A percentile compares a stretch with the other conserved stretches of the same genome.
Conservation (phyloP, 768 basidiomycete species). For the Fomitopsis serialis region DNA sequence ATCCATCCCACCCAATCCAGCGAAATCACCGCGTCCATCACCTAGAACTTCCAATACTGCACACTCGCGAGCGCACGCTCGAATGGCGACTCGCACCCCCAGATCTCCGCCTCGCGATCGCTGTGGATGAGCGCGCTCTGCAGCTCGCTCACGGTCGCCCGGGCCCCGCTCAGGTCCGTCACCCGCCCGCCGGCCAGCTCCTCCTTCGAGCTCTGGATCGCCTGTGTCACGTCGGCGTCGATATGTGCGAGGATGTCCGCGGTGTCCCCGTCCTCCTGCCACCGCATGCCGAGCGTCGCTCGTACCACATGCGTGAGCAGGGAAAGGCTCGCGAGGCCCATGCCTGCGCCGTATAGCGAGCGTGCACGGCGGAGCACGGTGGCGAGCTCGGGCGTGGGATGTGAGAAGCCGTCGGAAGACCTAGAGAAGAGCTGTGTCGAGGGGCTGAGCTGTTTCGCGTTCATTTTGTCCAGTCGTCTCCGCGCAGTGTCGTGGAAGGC, state of each 20-base stretch:
- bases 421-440: slow-evolving; percentile 41
- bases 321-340: slow-evolving; percentile 61
- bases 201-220: slow-evolving; percentile 77
- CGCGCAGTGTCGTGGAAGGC: slow-evolving; percentile 63
- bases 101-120: slow-evolving; percentile 44
- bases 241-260: slow-evolving; percentile 53
- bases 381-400: slow-evolving; percentile 47
- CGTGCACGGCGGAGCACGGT: slow-evolving; percentile 53
- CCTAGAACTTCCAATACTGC: slow-evolving; percentile 51
- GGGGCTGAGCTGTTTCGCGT: slow-evolving; percentile 27
- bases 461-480: slow-evolving; percentile 47
- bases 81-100: slow-evolving; percentile 77
- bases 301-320: slow-evolving; percentile 54
- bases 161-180: slow-evolving; percentile 40
- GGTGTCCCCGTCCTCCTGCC: slow-evolving; percentile 56
- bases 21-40: not conserved
- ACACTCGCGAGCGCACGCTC: slow-evolving; percentile 57
- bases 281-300: slow-evolving; percentile 54
- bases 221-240: slow-evolving; percentile 75
- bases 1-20: not conserved
- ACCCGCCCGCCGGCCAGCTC: slow-evolving; percentile 55
- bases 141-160: slow-evolving; percentile 44
- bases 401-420: slow-evolving; percentile 28
- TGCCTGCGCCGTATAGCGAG: slow-evolving; percentile 68
- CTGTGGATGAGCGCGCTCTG: slow-evolving; percentile 47